phyloP scores from a whole-genome alignment of 1,284 basidiomycete genomes.

The Austroboletus rostrupii region DNA sequence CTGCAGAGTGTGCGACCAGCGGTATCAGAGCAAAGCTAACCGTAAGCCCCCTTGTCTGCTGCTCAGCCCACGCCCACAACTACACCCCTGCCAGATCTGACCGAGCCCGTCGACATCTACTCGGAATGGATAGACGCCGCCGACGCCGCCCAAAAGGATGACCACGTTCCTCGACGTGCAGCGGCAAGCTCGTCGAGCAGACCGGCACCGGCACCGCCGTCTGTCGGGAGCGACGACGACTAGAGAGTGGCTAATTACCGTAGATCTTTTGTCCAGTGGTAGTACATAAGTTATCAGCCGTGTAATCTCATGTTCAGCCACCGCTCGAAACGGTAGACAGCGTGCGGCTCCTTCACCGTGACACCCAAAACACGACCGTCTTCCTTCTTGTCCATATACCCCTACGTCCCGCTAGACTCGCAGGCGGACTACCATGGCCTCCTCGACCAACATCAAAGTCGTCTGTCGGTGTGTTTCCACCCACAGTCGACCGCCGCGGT shows the following conservation, averaged over 20 bases:
- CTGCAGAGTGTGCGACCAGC: conserved; percentile 78
- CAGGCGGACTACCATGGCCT: conserved; percentile 53
- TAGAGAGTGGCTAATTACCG: conserved; percentile 5
- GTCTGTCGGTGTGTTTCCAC: conserved; percentile 76
- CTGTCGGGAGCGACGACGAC: conserved; percentile 43
- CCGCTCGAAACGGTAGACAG: conserved; percentile 22
- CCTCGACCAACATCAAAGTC: conserved; percentile 85
- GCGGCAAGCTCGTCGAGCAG: conserved; percentile 55
- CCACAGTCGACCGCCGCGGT: conserved; percentile 3
- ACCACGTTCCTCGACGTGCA: conserved; percentile 45
- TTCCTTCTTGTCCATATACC: conserved; percentile 17
- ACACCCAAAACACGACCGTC: conserved; percentile 17
- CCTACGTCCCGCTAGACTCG: conserved; percentile 10
- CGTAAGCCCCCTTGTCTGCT: conserved; percentile 47
- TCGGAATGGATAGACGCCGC: conserved; percentile 91
- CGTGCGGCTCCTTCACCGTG: conserved; percentile 21
- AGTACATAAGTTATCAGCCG: background rate
- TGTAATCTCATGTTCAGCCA: conserved; percentile 27
- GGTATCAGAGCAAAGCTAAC: conserved; percentile 80
- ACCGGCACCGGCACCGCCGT: conserved; percentile 35
- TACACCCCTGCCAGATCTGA: conserved; percentile 51
- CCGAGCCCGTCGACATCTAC: conserved; percentile 87
- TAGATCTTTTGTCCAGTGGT: background rate
- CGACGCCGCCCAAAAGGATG: conserved; percentile 73
- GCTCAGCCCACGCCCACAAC: conserved; percentile 16